A percentile compares a stretch with the other conserved stretches of the same genome.
Conservation (phyloP, 345 rosid genomes). For the Raphanus sativus region DNA sequence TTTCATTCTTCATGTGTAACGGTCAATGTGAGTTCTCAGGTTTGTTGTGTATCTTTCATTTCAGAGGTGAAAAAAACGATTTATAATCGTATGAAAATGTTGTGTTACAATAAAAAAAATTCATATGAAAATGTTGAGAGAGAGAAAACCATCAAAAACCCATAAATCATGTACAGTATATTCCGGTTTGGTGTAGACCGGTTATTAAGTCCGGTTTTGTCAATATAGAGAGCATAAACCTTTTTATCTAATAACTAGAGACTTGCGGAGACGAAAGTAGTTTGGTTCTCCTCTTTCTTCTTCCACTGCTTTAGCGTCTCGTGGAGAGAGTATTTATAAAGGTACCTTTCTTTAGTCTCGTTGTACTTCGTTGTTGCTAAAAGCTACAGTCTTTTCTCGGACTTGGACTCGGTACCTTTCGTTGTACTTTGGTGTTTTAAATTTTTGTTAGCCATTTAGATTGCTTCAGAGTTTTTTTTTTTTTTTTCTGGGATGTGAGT, state of each 20-base stretch:
- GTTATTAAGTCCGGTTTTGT: not conserved
- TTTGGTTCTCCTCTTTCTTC: not conserved
- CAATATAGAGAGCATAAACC: not conserved
- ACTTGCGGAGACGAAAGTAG: not conserved
- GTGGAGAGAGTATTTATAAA: not conserved
- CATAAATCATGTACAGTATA: not conserved
- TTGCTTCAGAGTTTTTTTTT: not conserved
- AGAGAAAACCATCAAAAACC: not conserved
- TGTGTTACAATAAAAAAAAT: too few relatives aligned
- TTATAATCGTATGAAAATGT: too few relatives aligned
- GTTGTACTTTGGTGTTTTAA: not conserved
- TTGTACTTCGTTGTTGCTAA: not conserved
- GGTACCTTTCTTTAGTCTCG: not conserved
- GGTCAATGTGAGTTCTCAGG: too few relatives aligned
- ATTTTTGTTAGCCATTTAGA: not conserved
- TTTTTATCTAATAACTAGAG: not conserved
- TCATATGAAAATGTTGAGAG: too few relatives aligned
- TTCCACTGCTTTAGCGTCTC: not conserved
- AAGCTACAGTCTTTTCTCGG: not conserved
- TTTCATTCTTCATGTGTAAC: not conserved
- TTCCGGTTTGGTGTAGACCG: not conserved
- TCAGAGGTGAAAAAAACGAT: too few relatives aligned
- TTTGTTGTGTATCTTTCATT: too few relatives aligned
- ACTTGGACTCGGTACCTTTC: not conserved
- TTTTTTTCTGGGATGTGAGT: not conserved